These are phyloP conservation scores for Alternaria sp. DNA, from an alignment of 2,329 filamentous ascomycete species.

Conservation along the genomic window DNA sequence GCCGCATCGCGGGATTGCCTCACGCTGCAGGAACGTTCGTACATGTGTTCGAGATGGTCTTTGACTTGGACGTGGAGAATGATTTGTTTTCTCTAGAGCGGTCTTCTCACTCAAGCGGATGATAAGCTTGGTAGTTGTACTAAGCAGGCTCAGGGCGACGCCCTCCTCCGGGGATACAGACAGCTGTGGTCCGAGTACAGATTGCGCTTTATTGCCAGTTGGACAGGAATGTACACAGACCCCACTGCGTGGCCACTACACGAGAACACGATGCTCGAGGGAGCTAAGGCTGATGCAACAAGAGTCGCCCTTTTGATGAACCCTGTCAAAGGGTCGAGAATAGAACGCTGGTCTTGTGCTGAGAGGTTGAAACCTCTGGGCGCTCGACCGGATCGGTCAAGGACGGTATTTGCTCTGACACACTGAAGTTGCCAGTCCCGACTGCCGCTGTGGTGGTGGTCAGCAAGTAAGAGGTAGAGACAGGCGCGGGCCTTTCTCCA, in stretches of 20 bases:
- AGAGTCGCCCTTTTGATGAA: slow-evolving; percentile 10
- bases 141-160: neutral
- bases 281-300: slow-evolving; percentile 27
- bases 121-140: neutral
- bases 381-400: slow-evolving; percentile 13
- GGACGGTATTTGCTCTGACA: slow-evolving; percentile 3
- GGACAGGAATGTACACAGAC: slow-evolving; percentile 41
- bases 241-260: slow-evolving; percentile 36
- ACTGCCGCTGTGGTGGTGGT: slow-evolving; percentile 36
- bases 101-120: neutral
- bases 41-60: slow-evolving; percentile 14
- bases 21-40: slow-evolving; percentile 47
- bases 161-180: slow-evolving; percentile 18
- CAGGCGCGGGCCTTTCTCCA: slow-evolving; percentile 41
- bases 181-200: slow-evolving; percentile 37
- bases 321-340: slow-evolving; percentile 18
- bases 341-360: neutral
- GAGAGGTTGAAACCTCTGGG: neutral
- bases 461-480: slow-evolving; percentile 45
- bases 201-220: slow-evolving; percentile 37
- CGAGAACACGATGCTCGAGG: slow-evolving; percentile 32
- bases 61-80: slow-evolving; percentile 4
- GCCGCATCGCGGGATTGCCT: slow-evolving; percentile 43
- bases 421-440: slow-evolving; percentile 1
- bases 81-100: neutral